These are phyloP conservation scores for Isochrysis galbana DNA, from an alignment of 78 protist species.

Conservation along the genomic window DNA sequence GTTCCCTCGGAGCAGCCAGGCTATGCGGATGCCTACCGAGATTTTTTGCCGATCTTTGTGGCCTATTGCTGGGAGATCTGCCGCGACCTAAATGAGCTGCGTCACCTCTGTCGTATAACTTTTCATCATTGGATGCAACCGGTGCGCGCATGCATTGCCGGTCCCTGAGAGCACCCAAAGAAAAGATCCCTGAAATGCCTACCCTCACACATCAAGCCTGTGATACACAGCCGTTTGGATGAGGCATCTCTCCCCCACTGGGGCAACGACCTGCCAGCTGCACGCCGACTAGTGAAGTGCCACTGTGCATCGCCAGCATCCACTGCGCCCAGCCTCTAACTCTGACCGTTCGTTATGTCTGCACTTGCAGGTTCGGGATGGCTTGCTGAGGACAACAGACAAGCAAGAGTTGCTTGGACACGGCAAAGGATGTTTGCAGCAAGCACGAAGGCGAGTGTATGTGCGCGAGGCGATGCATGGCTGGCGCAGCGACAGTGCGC, in stretches of 20 bases:
- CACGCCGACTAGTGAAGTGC: too few relatives aligned
- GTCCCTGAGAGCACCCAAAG: too few relatives aligned
- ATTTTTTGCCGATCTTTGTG: background rate
- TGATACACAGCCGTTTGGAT: too few relatives aligned
- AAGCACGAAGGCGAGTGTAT: background rate
- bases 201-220: too few relatives aligned
- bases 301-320: too few relatives aligned
- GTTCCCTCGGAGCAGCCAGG: background rate
- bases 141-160: background rate
- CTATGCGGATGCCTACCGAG: background rate
- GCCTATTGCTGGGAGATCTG: background rate
- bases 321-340: too few relatives aligned
- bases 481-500: background rate
- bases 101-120: background rate
- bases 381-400: too few relatives aligned
- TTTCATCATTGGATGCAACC: background rate
- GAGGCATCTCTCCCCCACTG: too few relatives aligned
- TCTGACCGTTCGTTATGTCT: too few relatives aligned
- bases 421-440: background rate
- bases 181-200: too few relatives aligned
- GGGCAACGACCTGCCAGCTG: too few relatives aligned
- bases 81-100: background rate
- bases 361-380: too few relatives aligned
- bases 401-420: background rate
- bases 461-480: background rate